Conservation (phyloP, 768 basidiomycete genomes). For the Xerocomellus intermedius region DNA sequence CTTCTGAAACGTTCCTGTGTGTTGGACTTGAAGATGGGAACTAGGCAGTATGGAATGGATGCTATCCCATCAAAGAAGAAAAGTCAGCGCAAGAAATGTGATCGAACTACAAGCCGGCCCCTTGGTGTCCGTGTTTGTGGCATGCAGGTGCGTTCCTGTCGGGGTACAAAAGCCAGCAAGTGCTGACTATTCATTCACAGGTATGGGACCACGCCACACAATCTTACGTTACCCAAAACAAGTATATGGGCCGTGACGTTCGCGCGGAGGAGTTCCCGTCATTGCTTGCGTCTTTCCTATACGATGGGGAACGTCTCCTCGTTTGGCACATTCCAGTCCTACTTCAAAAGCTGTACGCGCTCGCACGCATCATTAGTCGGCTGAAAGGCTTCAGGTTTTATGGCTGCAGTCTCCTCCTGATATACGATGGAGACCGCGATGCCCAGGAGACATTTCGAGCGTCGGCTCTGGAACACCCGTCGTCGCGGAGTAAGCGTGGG, state of each 20-base stretch:
- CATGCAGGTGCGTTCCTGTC: slow-evolving; percentile 79
- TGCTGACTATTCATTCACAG: slow-evolving; percentile 40
- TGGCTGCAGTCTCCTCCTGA: slow-evolving; percentile 93
- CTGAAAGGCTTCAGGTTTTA: slow-evolving; percentile 98
- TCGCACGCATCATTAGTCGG: slow-evolving; percentile 86
- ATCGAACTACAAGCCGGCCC: slow-evolving; percentile 87
- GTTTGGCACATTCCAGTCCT: slow-evolving; percentile 90
- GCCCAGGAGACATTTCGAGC: slow-evolving; percentile 73
- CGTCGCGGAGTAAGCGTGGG: slow-evolving; percentile 66
- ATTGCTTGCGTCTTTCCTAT: slow-evolving; percentile 79
- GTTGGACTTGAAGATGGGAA: slow-evolving; percentile 99
- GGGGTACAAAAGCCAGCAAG: neutral
- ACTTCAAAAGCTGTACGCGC: slow-evolving; percentile 88
- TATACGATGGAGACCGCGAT: slow-evolving; percentile 94
- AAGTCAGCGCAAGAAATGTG: slow-evolving; percentile 98
- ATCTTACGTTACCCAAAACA: slow-evolving; percentile 90
- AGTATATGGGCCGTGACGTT: slow-evolving; percentile 92
- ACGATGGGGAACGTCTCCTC: slow-evolving; percentile 79
- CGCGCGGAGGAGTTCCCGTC: slow-evolving; percentile 80
- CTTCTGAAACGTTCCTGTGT: slow-evolving; percentile 90
- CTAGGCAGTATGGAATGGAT: slow-evolving; percentile 96
- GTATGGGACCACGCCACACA: slow-evolving; percentile 89
- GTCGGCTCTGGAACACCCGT: slow-evolving; percentile 61
- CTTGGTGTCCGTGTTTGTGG: slow-evolving; percentile 94
- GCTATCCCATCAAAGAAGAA: slow-evolving; percentile 92